Base-by-base conservation (phyloP, 768 basidiomycete species). In the Stropharia rugosoannulata region DNA sequence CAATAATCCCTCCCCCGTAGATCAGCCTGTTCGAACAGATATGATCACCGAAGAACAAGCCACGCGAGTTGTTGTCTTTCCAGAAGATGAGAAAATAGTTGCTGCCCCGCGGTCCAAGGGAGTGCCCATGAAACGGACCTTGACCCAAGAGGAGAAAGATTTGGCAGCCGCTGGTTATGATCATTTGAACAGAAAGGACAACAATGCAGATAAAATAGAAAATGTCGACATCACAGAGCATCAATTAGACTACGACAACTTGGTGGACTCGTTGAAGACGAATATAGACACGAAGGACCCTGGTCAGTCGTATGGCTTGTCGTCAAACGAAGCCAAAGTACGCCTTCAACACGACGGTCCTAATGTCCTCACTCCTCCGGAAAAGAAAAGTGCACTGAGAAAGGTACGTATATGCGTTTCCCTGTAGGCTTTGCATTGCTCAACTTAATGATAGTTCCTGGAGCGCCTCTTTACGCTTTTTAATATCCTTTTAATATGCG, bases 81-180 rank as follows among this genome's bases (percentile, higher is more conserved):
- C 80, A 22, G 69, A 74, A 16, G 74, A 75, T 54, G 77, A 80
- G 56, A 79, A 79, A 65, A 56, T 62, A 39, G 29, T 44, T 35
- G 63, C 51, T 22, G 61, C 48, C 50, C 56, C 40, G 25, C 66
- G 82, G 44, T 80, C 80, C 36, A 78, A 78, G 58, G 84, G 84
- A 12, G 75, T 78, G 46, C 84, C 84, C 64, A 78, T 86, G 80
- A 81, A 79, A 56, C 77, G 80, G 51, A 79, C 84, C 53, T 67
- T 86, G 66, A 86, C 85, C n/a, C 77, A 82, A 61, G 85, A 87
- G 64, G 85, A 87, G 55, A 80, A 76, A 60, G 82, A 84, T 47
- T 79, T 88, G 46, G 83, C 84, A 12, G 83, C 80, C 2, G 85
- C 85, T n/a, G 85, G 85, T 1, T 88, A 88, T 64, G 83, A 83